These are phyloP conservation scores for Neopestalotiopsis sp. DNA, from an alignment of 2,329 filamentous ascomycete genomes.

Conservation along the genomic window DNA sequence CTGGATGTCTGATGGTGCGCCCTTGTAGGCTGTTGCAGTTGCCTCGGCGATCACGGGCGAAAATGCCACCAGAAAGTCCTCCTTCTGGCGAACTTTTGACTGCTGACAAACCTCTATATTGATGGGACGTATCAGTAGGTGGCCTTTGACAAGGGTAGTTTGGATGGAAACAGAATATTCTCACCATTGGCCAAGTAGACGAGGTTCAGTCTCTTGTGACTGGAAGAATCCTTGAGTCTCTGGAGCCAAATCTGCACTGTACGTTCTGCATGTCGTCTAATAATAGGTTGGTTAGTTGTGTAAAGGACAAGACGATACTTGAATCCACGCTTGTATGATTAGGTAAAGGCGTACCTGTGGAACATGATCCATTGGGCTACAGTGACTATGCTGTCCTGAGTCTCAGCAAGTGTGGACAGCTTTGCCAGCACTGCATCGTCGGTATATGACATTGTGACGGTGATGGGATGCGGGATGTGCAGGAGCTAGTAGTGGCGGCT, in stretches of 20 bases:
- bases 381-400: conserved; percentile 94
- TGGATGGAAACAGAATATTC: conserved; percentile 27
- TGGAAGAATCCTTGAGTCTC: conserved; percentile 84
- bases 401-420: conserved; percentile 94
- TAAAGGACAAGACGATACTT: neutral
- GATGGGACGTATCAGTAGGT: conserved; percentile 21
- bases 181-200: conserved; percentile 95
- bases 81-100: conserved; percentile 88
- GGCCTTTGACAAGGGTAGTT: neutral
- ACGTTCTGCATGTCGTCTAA: conserved; percentile 86
- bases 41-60: conserved; percentile 92
- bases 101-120: conserved; percentile 88
- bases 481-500: neutral
- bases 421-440: conserved; percentile 96
- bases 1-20: conserved; percentile 84
- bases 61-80: conserved; percentile 92
- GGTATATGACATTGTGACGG: conserved; percentile 82
- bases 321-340: neutral
- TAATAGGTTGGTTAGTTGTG: conserved; percentile 20
- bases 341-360: conserved; percentile 71
- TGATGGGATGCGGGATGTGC: neutral
- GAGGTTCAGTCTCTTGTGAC: conserved; percentile 85
- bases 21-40: conserved; percentile 88
- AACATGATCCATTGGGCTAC: conserved; percentile 99
- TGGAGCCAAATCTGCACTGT: conserved; percentile 93